These are phyloP conservation scores for Marasmius fiardii DNA, from an alignment of 1,284 basidiomycete genomes.

Conservation along the genomic window DNA sequence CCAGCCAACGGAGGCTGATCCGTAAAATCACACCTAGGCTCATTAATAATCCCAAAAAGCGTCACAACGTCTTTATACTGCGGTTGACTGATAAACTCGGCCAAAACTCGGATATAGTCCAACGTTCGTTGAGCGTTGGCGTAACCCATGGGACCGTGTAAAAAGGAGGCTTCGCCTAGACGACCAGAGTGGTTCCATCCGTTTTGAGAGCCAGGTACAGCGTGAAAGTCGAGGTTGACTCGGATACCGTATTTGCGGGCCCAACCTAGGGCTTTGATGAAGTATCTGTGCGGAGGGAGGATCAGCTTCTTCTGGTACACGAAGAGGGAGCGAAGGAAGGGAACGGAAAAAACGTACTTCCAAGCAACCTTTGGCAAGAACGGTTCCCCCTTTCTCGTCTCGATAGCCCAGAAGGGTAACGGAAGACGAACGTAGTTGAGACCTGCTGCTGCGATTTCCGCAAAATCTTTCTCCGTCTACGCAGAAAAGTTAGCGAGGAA, in stretches of 20 bases:
- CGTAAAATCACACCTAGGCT: conserved; percentile 57
- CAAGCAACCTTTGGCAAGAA: conserved; percentile 78
- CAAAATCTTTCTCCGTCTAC: conserved; percentile 91
- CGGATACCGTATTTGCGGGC: conserved; percentile 95
- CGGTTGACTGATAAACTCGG: conserved; percentile 90
- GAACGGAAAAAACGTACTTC: conserved; percentile 45
- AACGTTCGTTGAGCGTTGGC: conserved; percentile 90
- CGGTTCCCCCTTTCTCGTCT: conserved; percentile 77
- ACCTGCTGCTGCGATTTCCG: conserved; percentile 87
- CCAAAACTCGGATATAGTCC: conserved; percentile 83
- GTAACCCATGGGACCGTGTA: conserved; percentile 63
- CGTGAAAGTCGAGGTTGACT: conserved; percentile 87
- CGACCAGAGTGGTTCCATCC: conserved; percentile 80
- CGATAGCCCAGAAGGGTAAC: conserved; percentile 87
- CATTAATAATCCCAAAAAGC: conserved; percentile 83
- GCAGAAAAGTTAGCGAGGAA: neutral
- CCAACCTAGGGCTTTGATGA: conserved; percentile 89
- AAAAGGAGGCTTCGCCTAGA: conserved; percentile 56
- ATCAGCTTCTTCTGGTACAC: neutral
- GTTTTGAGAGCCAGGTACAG: conserved; percentile 79
- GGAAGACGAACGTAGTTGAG: conserved; percentile 87
- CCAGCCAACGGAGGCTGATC: conserved; percentile 31
- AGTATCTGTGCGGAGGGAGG: conserved; percentile 49
- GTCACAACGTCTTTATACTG: conserved; percentile 81
- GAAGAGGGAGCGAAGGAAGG: conserved; percentile 3